A percentile compares a stretch with the other conserved stretches of the same genome.
Conservation (phyloP, 805 yeast species). For the Hemisphaericaspora nanyangensis region DNA sequence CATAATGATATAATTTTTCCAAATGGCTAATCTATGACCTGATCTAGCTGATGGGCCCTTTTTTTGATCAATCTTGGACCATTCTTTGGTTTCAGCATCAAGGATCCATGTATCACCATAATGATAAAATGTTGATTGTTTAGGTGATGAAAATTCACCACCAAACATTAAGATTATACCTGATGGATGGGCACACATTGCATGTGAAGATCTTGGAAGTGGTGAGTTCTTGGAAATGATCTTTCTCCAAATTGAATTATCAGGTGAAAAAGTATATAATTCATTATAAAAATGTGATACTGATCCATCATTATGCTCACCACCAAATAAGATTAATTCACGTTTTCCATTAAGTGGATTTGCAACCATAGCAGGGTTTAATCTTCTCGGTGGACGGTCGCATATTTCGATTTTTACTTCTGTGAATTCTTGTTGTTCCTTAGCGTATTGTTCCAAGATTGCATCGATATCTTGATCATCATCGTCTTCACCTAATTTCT, state of each 20-base stretch:
- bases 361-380: slow-evolving; percentile 72
- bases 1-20: slow-evolving; percentile 86
- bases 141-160: slow-evolving; percentile 96
- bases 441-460: slow-evolving; percentile 69
- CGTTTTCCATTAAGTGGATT: slow-evolving; percentile 70
- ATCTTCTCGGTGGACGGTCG: slow-evolving; percentile 57
- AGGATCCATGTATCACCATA: slow-evolving; percentile 95
- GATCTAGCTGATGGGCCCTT: slow-evolving; percentile 77
- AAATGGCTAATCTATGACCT: slow-evolving; percentile 84
- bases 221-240: slow-evolving; percentile 83
- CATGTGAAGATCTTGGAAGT: slow-evolving; percentile 88
- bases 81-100: slow-evolving; percentile 79
- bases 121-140: slow-evolving; percentile 92
- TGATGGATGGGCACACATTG: slow-evolving; percentile 89
- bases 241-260: slow-evolving; percentile 77
- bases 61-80: slow-evolving; percentile 81
- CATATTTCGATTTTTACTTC: slow-evolving; percentile 61
- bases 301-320: slow-evolving; percentile 57
- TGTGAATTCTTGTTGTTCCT: slow-evolving; percentile 75
- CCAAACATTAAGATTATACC: slow-evolving; percentile 87
- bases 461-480: slow-evolving; percentile 86
- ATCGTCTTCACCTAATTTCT: slow-evolving; percentile 74
- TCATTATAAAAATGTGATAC: slow-evolving; percentile 78
- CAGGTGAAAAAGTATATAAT: slow-evolving; percentile 65
- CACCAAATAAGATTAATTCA: slow-evolving; percentile 86